phyloP scores from a whole-genome alignment of 495 filamentous ascomycete species.

The Penicillium longicatenatum region DNA sequence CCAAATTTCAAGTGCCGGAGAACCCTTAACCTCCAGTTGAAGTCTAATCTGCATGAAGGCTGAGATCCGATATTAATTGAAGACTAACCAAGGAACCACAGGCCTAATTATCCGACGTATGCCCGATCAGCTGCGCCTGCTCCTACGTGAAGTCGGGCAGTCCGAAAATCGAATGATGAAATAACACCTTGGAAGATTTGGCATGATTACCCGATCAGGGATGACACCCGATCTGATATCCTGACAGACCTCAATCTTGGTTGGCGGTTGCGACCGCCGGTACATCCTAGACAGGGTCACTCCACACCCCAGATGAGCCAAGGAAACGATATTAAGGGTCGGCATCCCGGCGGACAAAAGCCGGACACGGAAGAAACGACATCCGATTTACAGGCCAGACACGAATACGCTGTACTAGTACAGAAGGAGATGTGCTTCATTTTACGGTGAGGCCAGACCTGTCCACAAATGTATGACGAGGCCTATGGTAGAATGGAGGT shows the following conservation, averaged over 20 bases:
- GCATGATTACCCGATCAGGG: neutral
- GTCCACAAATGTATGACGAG: slow-evolving; percentile 4
- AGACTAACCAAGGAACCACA: neutral
- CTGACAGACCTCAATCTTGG: neutral
- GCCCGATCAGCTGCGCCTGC: neutral
- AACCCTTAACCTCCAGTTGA: neutral
- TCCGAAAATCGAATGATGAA: neutral
- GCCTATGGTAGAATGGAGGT: slow-evolving; percentile 8
- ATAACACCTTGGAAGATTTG: neutral
- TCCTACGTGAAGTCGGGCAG: neutral
- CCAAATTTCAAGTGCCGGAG: neutral
- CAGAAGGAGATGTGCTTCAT: neutral
- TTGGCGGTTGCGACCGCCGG: slow-evolving; percentile 2
- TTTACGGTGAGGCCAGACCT: neutral
- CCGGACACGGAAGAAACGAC: neutral
- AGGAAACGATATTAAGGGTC: neutral
- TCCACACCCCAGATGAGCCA: neutral
- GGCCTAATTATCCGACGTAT: neutral
- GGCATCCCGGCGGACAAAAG: slow-evolving; percentile 10
- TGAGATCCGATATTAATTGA: neutral
- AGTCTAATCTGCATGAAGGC: neutral
- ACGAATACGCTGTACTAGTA: no score
- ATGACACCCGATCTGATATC: neutral
- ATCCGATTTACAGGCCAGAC: no score
- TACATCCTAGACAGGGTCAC: neutral